Conservation (phyloP, 495 filamentous ascomycete species). For the Hypoxylon fuscum region DNA sequence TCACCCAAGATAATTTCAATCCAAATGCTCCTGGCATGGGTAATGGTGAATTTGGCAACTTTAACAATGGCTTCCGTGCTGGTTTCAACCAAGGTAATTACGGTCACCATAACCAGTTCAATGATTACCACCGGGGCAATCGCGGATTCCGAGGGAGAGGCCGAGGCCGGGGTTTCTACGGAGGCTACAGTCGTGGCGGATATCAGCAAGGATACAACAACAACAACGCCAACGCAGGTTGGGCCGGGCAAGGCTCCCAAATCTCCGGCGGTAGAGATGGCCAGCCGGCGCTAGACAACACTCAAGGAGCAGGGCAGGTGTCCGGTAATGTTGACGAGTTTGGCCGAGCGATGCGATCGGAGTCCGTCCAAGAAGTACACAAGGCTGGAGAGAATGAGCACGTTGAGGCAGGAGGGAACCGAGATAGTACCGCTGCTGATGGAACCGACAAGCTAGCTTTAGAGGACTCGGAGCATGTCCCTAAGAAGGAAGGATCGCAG, state of each 20-base stretch:
- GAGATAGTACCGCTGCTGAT: conserved; percentile 30
- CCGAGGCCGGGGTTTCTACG: conserved; percentile 67
- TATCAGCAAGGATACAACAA: conserved; percentile 49
- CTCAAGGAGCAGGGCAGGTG: conserved; percentile 46
- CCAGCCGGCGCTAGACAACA: conserved; percentile 46
- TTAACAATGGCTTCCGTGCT: conserved; percentile 77
- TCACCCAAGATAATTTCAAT: conserved; percentile 74
- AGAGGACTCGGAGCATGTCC: conserved; percentile 31
- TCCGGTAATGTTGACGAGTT: conserved; percentile 60
- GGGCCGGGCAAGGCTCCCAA: conserved; percentile 42
- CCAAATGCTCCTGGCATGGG: conserved; percentile 80
- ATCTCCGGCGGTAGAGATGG: conserved; percentile 49
- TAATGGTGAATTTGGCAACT: conserved; percentile 80
- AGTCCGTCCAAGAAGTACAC: conserved; percentile 31
- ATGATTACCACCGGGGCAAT: conserved; percentile 71
- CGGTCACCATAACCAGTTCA: conserved; percentile 65
- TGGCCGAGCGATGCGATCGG: conserved; percentile 55
- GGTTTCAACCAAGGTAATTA: conserved; percentile 68
- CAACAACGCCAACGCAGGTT: conserved; percentile 37
- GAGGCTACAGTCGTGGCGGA: conserved; percentile 52
- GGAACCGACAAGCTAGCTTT: conserved; percentile 27
- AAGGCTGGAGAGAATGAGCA: conserved; percentile 33
- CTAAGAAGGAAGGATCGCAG: conserved; percentile 32
- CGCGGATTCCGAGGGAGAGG: conserved; percentile 68
- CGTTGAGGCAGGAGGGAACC: conserved; percentile 12